Conservation (phyloP, 179 eudicot genomes). For the Vitellaria paradoxa region DNA sequence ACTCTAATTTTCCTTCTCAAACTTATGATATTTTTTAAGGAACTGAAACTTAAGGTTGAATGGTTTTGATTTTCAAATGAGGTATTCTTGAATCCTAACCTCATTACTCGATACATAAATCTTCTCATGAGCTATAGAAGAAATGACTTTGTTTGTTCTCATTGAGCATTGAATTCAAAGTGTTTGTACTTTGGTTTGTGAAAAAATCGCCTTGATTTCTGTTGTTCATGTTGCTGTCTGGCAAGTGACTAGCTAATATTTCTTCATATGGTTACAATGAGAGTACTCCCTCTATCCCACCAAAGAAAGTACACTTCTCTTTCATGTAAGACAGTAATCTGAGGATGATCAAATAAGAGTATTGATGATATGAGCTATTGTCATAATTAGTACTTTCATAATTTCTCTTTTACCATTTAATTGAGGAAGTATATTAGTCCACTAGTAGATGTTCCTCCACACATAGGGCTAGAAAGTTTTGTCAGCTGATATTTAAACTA, state of each 20-base stretch:
- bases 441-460: neutral
- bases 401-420: neutral
- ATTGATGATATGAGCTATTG: neutral
- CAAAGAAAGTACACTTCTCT: no score
- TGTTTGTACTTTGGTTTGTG: neutral
- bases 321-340: neutral
- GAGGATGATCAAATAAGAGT: neutral
- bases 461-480: constrained; percentile 1
- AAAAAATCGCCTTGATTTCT: neutral
- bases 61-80: neutral
- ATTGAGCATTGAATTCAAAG: neutral
- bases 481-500: neutral
- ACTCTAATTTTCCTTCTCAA: neutral
- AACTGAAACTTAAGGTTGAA: neutral
- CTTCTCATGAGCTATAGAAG: neutral
- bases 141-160: neutral
- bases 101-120: neutral
- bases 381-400: neutral
- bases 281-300: neutral
- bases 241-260: neutral
- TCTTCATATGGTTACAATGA: neutral
- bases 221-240: neutral
- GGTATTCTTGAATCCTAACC: neutral
- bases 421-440: neutral
- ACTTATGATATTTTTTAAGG: neutral